A percentile compares a stretch with the other conserved stretches of the same genome.
Evolutionary conservation across 1,139 yeast genomes (phyloP).

Genomic region (Blastobotrys petasosporus): DNA sequence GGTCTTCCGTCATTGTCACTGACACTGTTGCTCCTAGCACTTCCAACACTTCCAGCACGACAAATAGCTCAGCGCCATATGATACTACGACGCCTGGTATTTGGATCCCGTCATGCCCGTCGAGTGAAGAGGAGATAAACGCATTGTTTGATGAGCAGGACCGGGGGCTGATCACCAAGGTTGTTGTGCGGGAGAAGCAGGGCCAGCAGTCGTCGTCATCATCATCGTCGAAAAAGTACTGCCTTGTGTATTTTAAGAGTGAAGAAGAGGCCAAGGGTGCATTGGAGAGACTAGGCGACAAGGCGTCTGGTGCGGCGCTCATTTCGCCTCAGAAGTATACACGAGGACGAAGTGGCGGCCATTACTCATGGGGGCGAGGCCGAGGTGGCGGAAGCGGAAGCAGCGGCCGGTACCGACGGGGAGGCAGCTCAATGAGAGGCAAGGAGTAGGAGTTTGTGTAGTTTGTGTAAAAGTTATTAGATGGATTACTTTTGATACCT

Average conservation of each 20-base stretch:
- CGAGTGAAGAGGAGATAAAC: constrained; percentile 31
- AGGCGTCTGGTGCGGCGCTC: constrained; percentile 27
- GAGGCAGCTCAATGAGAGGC: background rate
- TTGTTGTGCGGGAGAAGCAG: constrained; percentile 28
- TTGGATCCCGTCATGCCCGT: constrained; percentile 37
- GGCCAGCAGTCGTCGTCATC: constrained; percentile 23
- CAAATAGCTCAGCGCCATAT: background rate
- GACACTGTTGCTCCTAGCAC: constrained; percentile 6
- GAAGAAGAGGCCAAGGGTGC: constrained; percentile 34
- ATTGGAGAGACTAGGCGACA: constrained; percentile 32
- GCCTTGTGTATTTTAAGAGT: constrained; percentile 35
- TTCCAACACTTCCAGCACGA: no score
- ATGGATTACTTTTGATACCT: no score
- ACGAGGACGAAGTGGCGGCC: constrained; percentile 13
- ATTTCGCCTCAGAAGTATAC: constrained; percentile 13
- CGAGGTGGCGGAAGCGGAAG: constrained; percentile 18
- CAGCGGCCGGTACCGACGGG: constrained; percentile 1
- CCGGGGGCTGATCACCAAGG: constrained; percentile 28
- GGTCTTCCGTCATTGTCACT: constrained; percentile 4
- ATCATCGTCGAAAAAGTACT: constrained; percentile 26
- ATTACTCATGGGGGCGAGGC: constrained; percentile 10
- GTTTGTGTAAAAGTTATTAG: no score
- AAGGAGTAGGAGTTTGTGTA: no score
- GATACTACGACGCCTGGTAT: constrained; percentile 29
- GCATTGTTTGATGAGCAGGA: constrained; percentile 32